Conservation (phyloP, 257 asterid species). For the Solanum lignicaule region DNA sequence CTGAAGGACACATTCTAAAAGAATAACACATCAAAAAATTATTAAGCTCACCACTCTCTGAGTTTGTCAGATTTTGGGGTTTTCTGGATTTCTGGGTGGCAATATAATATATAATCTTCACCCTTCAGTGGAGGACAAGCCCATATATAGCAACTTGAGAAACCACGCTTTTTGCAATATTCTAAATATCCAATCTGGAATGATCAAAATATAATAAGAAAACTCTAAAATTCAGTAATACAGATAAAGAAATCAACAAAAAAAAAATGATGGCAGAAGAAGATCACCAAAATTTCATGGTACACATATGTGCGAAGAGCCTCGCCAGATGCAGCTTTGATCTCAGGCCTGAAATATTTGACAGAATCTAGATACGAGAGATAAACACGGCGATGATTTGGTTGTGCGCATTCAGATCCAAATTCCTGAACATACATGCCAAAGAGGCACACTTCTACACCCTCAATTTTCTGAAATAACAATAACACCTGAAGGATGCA, state of each 20-base stretch:
- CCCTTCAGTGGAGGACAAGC: constrained; percentile 99
- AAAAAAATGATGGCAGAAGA: background rate
- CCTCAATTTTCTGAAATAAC: constrained; percentile 92
- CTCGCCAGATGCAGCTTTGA: constrained; percentile 85
- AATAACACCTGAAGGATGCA: constrained; percentile 60
- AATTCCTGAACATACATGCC: constrained; percentile 99
- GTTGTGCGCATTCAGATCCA: constrained; percentile 94
- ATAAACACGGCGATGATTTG: constrained; percentile 97
- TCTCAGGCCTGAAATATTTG: constrained; percentile 95
- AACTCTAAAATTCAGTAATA: background rate
- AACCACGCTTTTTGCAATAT: constrained; percentile 90
- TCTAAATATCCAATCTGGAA: constrained; percentile 92
- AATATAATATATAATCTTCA: constrained; percentile 91
- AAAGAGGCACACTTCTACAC: constrained; percentile 98
- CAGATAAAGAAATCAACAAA: background rate
- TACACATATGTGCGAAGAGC: constrained; percentile 96
- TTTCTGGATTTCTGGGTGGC: constrained; percentile 99
- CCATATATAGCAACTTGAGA: constrained; percentile 98
- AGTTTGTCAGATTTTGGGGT: constrained; percentile 98
- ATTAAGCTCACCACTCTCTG: constrained; percentile 74
- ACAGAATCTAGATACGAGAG: constrained; percentile 98
- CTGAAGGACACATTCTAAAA: background rate
- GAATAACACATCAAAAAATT: background rate
- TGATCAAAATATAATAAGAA: background rate
- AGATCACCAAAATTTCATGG: constrained; percentile 91